Conservation (phyloP, 768 basidiomycete genomes). For the Paxillus involutus region DNA sequence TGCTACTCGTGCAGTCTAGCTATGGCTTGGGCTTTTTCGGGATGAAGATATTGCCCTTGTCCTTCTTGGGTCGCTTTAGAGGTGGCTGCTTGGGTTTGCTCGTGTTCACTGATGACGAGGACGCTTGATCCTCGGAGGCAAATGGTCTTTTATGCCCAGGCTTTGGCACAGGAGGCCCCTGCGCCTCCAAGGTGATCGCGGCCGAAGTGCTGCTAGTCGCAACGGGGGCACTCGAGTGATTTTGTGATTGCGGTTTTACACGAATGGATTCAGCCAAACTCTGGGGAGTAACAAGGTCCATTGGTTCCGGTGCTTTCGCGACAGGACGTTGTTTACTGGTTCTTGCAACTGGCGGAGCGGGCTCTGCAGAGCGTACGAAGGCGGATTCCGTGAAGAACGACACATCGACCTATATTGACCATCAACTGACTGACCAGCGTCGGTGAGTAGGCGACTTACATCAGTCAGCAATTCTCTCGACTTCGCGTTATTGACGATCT, state of each 20-base stretch:
- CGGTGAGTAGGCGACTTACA: slow-evolving; percentile 36
- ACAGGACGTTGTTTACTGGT: slow-evolving; percentile 20
- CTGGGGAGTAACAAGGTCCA: slow-evolving; percentile 39
- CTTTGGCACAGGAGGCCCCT: slow-evolving; percentile 9
- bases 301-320: slow-evolving; percentile 23
- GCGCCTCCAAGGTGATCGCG: slow-evolving; percentile 1
- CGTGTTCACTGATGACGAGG: slow-evolving; percentile 18
- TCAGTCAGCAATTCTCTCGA: slow-evolving; percentile 60
- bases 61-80: slow-evolving; percentile 32
- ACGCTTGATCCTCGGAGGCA: slow-evolving; percentile 9
- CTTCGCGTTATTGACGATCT: slow-evolving; percentile 76
- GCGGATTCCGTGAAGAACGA: slow-evolving; percentile 39
- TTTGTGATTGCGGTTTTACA: slow-evolving; percentile 21
- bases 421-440: not conserved
- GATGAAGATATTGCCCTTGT: slow-evolving; percentile 53
- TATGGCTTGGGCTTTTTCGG: slow-evolving; percentile 50
- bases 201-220: not conserved
- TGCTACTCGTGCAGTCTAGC: not conserved
- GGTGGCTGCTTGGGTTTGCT: slow-evolving; percentile 28
- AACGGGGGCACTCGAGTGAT: not conserved
- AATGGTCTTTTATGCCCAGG: slow-evolving; percentile 21
- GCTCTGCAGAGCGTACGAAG: slow-evolving; percentile 12
- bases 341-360: slow-evolving; percentile 18
- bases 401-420: slow-evolving; percentile 28
- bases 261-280: slow-evolving; percentile 31